A percentile compares a stretch with the other conserved stretches of the same genome.
Conservation (phyloP, 805 yeast species). For the Brettanomyces sp. region DNA sequence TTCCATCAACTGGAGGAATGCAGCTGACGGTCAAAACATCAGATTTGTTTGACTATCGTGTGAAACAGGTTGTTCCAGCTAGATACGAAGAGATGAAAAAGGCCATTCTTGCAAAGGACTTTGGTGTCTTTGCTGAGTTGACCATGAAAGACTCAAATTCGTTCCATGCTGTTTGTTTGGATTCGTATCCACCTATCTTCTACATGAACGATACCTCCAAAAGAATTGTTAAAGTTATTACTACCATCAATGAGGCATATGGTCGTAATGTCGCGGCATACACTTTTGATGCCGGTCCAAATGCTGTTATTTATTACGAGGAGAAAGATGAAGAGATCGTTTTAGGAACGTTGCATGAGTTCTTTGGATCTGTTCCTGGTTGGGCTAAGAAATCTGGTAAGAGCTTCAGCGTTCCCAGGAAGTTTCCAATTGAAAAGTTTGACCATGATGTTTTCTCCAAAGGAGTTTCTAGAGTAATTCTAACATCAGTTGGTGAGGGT, state of each 20-base stretch:
- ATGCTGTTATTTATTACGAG: conserved; percentile 89
- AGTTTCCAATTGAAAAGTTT: conserved; percentile 16
- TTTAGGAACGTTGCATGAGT: conserved; percentile 56
- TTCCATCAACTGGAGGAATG: conserved; percentile 94
- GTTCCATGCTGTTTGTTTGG: conserved; percentile 91
- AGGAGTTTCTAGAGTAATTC: conserved; percentile 77
- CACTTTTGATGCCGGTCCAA: conserved; percentile 99
- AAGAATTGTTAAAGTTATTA: conserved; percentile 68
- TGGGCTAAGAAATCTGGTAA: conserved; percentile 40
- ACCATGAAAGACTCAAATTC: conserved; percentile 96
- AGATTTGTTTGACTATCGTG: conserved; percentile 73
- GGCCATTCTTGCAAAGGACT: conserved; percentile 67
- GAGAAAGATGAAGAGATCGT: conserved; percentile 64
- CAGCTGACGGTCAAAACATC: conserved; percentile 89
- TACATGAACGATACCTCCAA: conserved; percentile 88
- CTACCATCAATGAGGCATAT: conserved; percentile 59
- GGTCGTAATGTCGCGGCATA: conserved; percentile 81
- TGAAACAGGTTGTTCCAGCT: conserved; percentile 74
- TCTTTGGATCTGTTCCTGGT: conserved; percentile 53
- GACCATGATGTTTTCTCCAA: conserved; percentile 25
- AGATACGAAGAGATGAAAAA: conserved; percentile 77
- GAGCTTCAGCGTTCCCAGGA: conserved; percentile 9
- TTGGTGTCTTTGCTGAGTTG: conserved; percentile 71
- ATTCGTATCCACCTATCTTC: conserved; percentile 86
- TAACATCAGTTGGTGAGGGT: conserved; percentile 83